Base-by-base conservation (phyloP, 495 filamentous ascomycete genomes). In the Aspergillus nidulans region DNA sequence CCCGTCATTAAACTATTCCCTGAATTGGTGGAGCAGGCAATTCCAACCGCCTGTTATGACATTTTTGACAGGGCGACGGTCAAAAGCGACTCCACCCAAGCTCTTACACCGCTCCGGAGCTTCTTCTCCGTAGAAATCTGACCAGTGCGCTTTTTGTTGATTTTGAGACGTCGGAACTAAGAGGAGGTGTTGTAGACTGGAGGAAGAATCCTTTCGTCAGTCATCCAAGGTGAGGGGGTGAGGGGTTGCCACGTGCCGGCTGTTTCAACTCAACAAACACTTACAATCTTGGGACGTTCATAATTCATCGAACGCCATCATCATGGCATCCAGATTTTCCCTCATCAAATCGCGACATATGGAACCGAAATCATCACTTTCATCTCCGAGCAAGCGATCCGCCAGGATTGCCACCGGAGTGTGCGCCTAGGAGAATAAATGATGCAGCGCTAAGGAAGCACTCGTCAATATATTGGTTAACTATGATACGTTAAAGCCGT, bases 1-100 rank as follows among this genome's bases (percentile, higher is more conserved):
- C 18, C 56, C 39, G 30, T 46, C 36, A 48, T 55, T 49, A 54
- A 54, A 47, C 52, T 34, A 23, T 12, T 15, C 13, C 46, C 20
- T 36, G 13, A 15, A 2, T 1, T 13, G 43, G 23, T 30, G 43
- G 43, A 47, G 43, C 25, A 28, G 10, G 13, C 21, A 15, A 47
- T 28, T n/a, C n/a, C 30, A 34, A 34, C 15, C n/a, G n/a, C n/a
- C 26, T 34, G 30, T 12, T 12, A 6, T 34, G 30, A 13, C 30
- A 34, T 34, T 34, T 28, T 34, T 34, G 30, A 34, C 30, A 34
- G 30, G 26, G 30, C 10, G n/a, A n/a, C n/a, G n/a, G n/a, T n/a
- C n/a, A n/a, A n/a, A n/a, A n/a, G n/a, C n/a, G 15, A 34, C 26
- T 47, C 44, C 44, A 47, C 44, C 34, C n/a, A 19, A 19, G 43